phyloP scores from a whole-genome alignment of 352 stramenopile genomes.

The Phytophthora rubi region DNA sequence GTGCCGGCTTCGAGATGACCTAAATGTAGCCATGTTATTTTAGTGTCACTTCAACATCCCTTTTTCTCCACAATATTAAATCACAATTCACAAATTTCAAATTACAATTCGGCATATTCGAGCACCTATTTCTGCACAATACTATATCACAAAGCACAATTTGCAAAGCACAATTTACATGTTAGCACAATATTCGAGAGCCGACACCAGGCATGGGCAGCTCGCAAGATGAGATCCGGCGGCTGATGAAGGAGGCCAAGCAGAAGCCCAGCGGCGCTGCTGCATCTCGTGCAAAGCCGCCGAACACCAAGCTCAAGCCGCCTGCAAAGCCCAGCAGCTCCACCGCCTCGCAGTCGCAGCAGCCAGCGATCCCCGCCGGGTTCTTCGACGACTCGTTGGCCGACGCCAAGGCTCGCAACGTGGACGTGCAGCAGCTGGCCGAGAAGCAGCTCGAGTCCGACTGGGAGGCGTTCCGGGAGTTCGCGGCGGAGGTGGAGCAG shows the following conservation, averaged over 20 bases:
- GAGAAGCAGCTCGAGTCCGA: constrained; percentile 52
- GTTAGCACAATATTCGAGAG: too few relatives aligned
- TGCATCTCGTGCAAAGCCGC: background rate
- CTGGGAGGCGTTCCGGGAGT: constrained; percentile 70
- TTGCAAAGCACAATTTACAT: too few relatives aligned
- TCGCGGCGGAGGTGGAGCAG: constrained; percentile 62
- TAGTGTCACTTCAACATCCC: too few relatives aligned
- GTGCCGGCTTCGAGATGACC: constrained; percentile 96
- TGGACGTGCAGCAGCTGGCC: constrained; percentile 55
- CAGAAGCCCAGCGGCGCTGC: constrained; percentile 23
- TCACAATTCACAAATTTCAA: background rate
- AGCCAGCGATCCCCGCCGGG: constrained; percentile 37
- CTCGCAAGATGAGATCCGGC: constrained; percentile 42
- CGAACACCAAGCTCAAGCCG: background rate
- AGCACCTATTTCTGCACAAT: too few relatives aligned
- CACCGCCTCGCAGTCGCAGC: background rate
- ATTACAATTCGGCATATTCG: too few relatives aligned
- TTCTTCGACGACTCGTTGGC: constrained; percentile 66
- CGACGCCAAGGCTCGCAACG: constrained; percentile 53
- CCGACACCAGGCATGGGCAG: constrained; percentile 6
- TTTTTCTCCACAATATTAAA: too few relatives aligned
- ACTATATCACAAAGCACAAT: too few relatives aligned
- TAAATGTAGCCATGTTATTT: constrained; percentile 40
- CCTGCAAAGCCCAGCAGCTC: constrained; percentile 11
- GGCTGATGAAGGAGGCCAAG: constrained; percentile 52